phyloP scores from a whole-genome alignment of 257 asterid genomes.

The Scutellaria galericulata region DNA sequence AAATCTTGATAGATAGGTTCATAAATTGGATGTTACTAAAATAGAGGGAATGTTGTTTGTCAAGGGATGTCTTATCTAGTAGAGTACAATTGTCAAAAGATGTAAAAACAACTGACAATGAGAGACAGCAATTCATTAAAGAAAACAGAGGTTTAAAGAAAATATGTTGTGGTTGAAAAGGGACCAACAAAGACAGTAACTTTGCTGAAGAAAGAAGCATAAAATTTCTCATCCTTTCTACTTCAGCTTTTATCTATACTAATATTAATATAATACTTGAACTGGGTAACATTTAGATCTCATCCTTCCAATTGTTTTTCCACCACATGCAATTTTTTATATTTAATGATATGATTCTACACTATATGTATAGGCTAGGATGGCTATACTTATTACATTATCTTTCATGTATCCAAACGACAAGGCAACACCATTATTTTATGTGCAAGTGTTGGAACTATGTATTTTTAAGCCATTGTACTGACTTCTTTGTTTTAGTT shows the following conservation, averaged over 20 bases:
- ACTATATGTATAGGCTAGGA: constrained; percentile 22
- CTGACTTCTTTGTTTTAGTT: too few species aligned
- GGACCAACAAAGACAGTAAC: constrained; percentile 32
- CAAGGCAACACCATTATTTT: too few species aligned
- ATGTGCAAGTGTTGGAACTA: too few species aligned
- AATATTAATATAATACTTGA: not conserved
- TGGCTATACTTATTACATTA: constrained; percentile 13
- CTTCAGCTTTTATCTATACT: constrained; percentile 25
- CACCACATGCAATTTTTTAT: constrained; percentile 24
- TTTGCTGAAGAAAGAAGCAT: constrained; percentile 43
- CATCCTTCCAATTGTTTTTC: constrained; percentile 35
- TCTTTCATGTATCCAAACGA: not conserved
- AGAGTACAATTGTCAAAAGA: constrained; percentile 49
- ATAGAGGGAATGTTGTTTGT: constrained; percentile 1
- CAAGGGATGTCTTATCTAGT: constrained; percentile 48
- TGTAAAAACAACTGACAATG: constrained; percentile 47
- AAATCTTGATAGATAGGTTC: not conserved
- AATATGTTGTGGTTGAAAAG: constrained; percentile 30
- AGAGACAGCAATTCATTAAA: constrained; percentile 23
- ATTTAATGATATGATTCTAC: constrained; percentile 3
- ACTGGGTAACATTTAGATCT: constrained; percentile 20
- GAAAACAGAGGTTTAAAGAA: not conserved
- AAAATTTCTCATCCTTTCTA: constrained; percentile 30
- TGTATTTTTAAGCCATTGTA: too few species aligned
- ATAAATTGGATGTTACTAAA: not conserved